Evolutionary conservation across 306 rosid genomes (phyloP), one percentile per base, ranked within the genome.

Genomic region (Alnus glutinosa): DNA sequence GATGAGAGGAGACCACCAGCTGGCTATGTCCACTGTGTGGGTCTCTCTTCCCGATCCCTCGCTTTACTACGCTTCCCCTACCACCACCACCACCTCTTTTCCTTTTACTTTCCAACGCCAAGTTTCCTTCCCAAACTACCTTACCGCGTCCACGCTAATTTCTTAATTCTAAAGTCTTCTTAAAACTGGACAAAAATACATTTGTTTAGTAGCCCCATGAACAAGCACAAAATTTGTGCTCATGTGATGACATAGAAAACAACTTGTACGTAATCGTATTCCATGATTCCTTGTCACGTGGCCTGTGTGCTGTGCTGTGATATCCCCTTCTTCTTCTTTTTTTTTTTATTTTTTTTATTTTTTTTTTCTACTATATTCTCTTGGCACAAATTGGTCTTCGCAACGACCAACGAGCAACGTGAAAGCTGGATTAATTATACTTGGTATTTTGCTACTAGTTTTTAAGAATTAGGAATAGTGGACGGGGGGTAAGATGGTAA

Each of bases 1-100:
- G 92, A 86, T 34, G 85, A 86, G 86, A 54, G 84, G 87, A 79
- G 81, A 76, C 86, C 89, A 80, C 90, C 87, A 83, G 90, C 92
- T 89, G 92, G 90, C 86, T 34, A 19, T 86, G 88, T 89, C 85
- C 77, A 58, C 50, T 80, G 66, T 47, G 82, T 73, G 81, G 87
- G 80, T 64, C 84, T 75, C 32, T 12, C 15, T 50, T 34, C 7
- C 78, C 85, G 30, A 47, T 75, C 47, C 12, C 51, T 48, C 67
- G 28, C 83, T 70, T 71, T 80, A 62, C 63, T 69, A 37, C 16
- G 30, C 13, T 9, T 50, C 19, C 36, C 6, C 7, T 46, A 39
- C 44, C 18, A 32, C 68, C n/a, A 44, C 74, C 49, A 46, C 28
- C 51, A 0, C 28, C 18, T 37, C 8, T 7, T 55, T 62, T 73